Evolutionary conservation across 2,329 filamentous ascomycete genomes (phyloP), one percentile per base, ranked within the genome.

Genomic region (Alternaria burnsii): DNA sequence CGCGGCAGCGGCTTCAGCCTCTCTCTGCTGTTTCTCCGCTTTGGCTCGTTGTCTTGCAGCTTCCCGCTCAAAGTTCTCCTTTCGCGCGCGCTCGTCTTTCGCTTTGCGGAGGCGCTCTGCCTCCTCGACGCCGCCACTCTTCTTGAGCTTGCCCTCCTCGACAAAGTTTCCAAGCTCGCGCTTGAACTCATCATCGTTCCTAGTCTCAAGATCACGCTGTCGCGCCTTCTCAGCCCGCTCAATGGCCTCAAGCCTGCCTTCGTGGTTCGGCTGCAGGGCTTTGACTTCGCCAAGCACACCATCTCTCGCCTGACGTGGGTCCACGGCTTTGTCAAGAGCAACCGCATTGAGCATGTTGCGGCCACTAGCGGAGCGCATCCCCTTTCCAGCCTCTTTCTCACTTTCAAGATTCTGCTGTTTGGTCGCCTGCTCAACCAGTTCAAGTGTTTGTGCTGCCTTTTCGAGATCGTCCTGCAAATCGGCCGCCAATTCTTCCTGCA

Each of bases 381-480:
- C 78, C n/a, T 73, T 82, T 5, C 62, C 59, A 18, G 66, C 74
- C 42, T 86, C 86, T 51, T 87, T 86, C 48, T 82, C 86, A 61
- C 91, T 90, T 76, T 96, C 92, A 80, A 96, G 73, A 56, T 87
- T 91, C 77, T 99, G 95, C 80, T 98, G 93, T 81, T 97, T 97
- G n/a, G 94, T 98, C 9, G 95, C 95, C 80, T 98, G 91, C 80
- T 99, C 95, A 16, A 99, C 95, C 0, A 99, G 87, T 24, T 92
- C 91, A 74, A 99, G 97, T 0, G 95, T 98, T 78, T 96, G 91
- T 0, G 89, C 89, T 1, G 94, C 94, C 81, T 98, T 97, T 76
- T 98, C 94, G 47, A 99, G 84, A 81, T 99, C 95, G 74, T 97
- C 94, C 73, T 95, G 89, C 65, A 99, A 82, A 82, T 99, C 95